Base-by-base conservation (phyloP, 1,284 basidiomycete genomes). In the Rhodotorula sp. region DNA sequence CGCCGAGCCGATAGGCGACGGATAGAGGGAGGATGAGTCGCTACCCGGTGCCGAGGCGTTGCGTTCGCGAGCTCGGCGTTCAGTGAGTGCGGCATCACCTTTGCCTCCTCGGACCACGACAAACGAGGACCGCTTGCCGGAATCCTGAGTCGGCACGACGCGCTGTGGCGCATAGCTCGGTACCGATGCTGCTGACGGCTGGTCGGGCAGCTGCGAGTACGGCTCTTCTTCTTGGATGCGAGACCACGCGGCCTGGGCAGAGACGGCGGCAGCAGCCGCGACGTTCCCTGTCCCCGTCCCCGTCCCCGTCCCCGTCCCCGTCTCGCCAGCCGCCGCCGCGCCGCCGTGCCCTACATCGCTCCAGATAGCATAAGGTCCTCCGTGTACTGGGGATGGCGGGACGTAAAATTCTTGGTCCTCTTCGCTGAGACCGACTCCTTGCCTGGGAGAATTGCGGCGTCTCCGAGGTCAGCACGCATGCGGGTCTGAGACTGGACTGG, bases 341-440 rank as follows among this genome's bases (percentile, higher is more conserved):
- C 45, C 46, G 48, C 65, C 69, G 53, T 72, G 73, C 5, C 70
- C 70, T 26, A 64, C 29, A 45, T 74, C 73, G 51, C 60, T 67
- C 70, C 70, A 74, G 1, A 65, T 56, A 14, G 67, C 60, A 45
- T 64, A 65, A 1, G 63, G 60, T 5, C 64, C 67, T 5, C 62
- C 53, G 24, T 60, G 60, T 8, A 66, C 64, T 6, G 74, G 74
- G 10, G 67, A 69, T 0, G 72, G 67, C 18, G 72, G 74, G n/a
- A 73, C 67, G 58, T 75, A 75, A 42, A 71, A 75, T 10, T 73
- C 61, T 30, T 73, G 71, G 30, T 75, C 74, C 42, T 71, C 68
- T 56, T 71, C 71, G 24, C 65, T 67, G 6, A 73, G 49, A n/a
- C 71, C 71, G 56, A 66, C 71, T 24, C 71, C 71, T 68, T 73